phyloP scores from a whole-genome alignment of 257 asterid genomes.

The Lycium ferocissimum region DNA sequence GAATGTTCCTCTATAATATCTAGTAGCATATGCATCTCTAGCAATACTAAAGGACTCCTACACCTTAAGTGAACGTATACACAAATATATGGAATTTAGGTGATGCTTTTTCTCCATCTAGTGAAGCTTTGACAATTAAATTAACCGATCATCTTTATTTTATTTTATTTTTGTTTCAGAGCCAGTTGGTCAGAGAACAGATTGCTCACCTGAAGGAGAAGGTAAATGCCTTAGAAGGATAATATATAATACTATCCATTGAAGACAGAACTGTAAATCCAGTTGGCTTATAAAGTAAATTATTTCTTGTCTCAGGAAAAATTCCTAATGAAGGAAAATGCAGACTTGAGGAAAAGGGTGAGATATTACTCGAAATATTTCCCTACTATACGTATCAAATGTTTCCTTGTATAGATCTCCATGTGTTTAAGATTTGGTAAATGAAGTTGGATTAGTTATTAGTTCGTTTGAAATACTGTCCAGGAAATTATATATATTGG shows the following conservation, averaged over 20 bases:
- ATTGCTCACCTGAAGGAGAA: conserved; percentile 49
- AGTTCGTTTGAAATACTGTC: no score
- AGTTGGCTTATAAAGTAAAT: neutral
- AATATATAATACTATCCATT: neutral
- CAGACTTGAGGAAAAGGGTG: conserved; percentile 56
- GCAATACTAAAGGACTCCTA: neutral
- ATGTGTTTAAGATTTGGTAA: neutral
- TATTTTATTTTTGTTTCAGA: conserved; percentile 40
- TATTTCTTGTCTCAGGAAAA: conserved; percentile 44
- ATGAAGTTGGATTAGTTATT: neutral
- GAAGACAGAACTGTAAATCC: neutral
- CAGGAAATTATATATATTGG: no score
- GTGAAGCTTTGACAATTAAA: neutral
- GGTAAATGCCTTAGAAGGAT: conserved; percentile 38
- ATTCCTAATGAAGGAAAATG: conserved; percentile 46
- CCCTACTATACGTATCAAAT: neutral
- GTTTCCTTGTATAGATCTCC: neutral
- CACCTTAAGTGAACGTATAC: neutral
- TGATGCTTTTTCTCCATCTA: neutral
- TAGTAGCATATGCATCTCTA: no score
- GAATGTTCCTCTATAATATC: no score
- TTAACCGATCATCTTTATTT: neutral
- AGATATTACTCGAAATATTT: neutral
- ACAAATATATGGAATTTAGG: neutral
- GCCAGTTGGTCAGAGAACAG: conserved; percentile 41